phyloP scores from a whole-genome alignment of 2,329 filamentous ascomycete genomes.

The Calonectria fujianensis region DNA sequence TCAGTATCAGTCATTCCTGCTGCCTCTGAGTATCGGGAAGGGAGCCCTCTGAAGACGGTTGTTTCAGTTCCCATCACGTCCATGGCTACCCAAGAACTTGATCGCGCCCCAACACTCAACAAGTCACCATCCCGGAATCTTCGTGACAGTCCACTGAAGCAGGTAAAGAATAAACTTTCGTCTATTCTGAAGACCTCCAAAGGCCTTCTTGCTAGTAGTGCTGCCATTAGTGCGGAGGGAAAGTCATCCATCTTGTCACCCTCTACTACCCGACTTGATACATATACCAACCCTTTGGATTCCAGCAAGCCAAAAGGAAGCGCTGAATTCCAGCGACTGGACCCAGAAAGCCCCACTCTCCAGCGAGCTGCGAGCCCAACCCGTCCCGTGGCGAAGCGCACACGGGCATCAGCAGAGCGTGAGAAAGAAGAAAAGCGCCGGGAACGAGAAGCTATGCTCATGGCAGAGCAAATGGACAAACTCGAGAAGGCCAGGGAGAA shows the following conservation, averaged over 20 bases:
- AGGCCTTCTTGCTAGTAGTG: slow-evolving; percentile 87
- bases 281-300: slow-evolving; percentile 67
- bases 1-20: slow-evolving; percentile 75
- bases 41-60: slow-evolving; percentile 72
- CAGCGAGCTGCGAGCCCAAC: slow-evolving; percentile 63
- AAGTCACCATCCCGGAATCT: slow-evolving; percentile 75
- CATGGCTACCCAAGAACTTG: slow-evolving; percentile 64
- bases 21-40: slow-evolving; percentile 46
- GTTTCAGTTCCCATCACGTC: slow-evolving; percentile 76
- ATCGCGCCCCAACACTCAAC: slow-evolving; percentile 67
- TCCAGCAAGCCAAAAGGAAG: slow-evolving; percentile 61
- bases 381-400: slow-evolving; percentile 67
- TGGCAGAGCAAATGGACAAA: slow-evolving; percentile 76
- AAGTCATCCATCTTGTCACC: slow-evolving; percentile 76
- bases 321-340: slow-evolving; percentile 48
- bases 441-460: slow-evolving; percentile 78
- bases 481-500: slow-evolving; percentile 81
- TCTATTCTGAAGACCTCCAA: slow-evolving; percentile 93
- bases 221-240: slow-evolving; percentile 77
- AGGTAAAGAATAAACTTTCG: slow-evolving; percentile 93
- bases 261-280: slow-evolving; percentile 67
- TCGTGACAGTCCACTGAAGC: slow-evolving; percentile 88
- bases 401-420: slow-evolving; percentile 76
- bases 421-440: slow-evolving; percentile 80
- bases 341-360: slow-evolving; percentile 37